Percentiles rank a stretch among this genome's conserved stretches.
phyloP scores from a whole-genome alignment of 1,284 basidiomycete genomes.

The Boletus nobilissimus region DNA sequence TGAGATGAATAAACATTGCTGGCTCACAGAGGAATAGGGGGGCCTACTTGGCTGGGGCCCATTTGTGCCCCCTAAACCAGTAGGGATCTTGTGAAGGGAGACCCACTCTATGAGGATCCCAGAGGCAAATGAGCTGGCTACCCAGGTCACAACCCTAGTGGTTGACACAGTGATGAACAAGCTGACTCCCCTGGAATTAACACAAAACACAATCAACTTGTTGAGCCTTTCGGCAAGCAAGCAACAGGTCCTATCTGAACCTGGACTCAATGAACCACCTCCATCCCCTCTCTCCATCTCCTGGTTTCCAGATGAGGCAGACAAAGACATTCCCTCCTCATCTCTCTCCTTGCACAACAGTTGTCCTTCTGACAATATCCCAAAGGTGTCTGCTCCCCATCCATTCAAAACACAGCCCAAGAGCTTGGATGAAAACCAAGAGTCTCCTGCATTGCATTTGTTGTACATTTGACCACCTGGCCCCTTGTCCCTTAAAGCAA shows the following conservation, averaged over 20 bases:
- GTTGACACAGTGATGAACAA: not conserved
- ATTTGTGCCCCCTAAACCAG: constrained; percentile 4
- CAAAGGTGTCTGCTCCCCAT: too few species aligned
- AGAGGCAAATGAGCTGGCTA: not conserved
- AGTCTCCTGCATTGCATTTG: not conserved
- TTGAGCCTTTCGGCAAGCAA: not conserved
- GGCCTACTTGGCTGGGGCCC: constrained; percentile 14
- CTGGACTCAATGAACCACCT: not conserved
- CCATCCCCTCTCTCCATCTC: not conserved
- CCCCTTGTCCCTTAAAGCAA: not conserved
- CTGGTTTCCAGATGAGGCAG: not conserved
- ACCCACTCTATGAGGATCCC: not conserved
- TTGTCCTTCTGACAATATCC: too few species aligned
- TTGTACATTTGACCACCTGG: not conserved
- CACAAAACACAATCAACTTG: not conserved
- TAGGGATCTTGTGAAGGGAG: not conserved
- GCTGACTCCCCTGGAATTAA: not conserved
- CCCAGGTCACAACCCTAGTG: not conserved
- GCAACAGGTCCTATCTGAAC: not conserved
- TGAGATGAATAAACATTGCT: constrained; percentile 1
- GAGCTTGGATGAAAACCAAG: not conserved
- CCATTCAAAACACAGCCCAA: not conserved
- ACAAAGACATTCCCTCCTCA: not conserved
- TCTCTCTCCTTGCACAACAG: too few species aligned
- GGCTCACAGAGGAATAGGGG: constrained; percentile 23